Base-by-base conservation (phyloP, 208 protist species). In the Acanthamoeba lenticulata region DNA sequence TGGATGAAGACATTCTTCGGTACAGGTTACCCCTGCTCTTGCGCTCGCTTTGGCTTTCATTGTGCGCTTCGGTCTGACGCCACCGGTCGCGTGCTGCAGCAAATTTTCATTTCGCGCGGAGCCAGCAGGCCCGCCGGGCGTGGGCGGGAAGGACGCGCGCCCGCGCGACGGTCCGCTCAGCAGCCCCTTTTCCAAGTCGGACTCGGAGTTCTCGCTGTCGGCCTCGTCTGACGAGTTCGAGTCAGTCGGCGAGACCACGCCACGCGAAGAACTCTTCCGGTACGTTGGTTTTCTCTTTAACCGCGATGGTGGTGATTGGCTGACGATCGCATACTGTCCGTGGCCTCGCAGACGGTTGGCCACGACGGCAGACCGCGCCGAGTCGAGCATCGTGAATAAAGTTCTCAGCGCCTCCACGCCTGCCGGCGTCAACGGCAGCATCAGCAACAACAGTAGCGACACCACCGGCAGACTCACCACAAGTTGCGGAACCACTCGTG, bases 1-100 rank as follows among this genome's bases (percentile, higher is more conserved):
- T 88, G 79, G 79, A 88, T 32, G 79, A 88, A 21, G 79, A 88
- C 9, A 88, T 88, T 44, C 79, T 88, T 60, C 79, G 79, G 45
- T 62, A 88, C 79, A 38, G 17, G 9, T 83, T 3, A 0, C 36
- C 2, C 38, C 17, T 19, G 19, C 67, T 79, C 32, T 38, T 74
- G n/a, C 36, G 2, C 9, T 34, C 36, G 29, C 27, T 11, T 42
- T 27, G 9, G 65, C n/a, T 17, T 27, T 5, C 5, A 15, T 52
- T 15, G 45, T 52, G 5, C 45, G 5, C 15, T 15, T 15, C 45
- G 45, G 45, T 60, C 52, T 60, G 19, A 60, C 52, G 2, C 52
- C 4, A 9, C 19, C 52, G 52, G 19, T 60, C 52, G 47, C 27
- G 11, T 60, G 15, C 19, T 24, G 52, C 67, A 79, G 67, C 15